A percentile compares a stretch with the other conserved stretches of the same genome.
phyloP scores from a whole-genome alignment of 192 early-diverging fungal genomes.

The Chytriomyces sp. region DNA sequence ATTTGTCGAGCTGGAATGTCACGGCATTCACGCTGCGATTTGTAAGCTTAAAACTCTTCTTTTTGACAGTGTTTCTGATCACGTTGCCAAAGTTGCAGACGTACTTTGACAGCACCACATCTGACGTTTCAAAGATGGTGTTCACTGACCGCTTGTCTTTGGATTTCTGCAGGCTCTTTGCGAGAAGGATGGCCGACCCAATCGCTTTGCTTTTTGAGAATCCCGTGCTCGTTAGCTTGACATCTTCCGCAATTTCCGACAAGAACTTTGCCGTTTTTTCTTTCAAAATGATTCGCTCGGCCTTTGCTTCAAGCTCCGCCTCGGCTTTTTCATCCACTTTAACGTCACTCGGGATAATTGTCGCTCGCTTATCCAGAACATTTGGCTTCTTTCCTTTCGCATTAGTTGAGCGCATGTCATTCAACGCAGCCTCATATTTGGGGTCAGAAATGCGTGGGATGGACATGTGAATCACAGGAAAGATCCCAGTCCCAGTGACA shows the following conservation, averaged over 20 bases:
- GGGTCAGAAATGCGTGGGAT: slow-evolving; percentile 43
- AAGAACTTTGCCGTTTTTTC: slow-evolving; percentile 50
- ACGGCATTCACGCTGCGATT: slow-evolving; percentile 50
- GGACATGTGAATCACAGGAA: slow-evolving; percentile 46
- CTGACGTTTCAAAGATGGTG: slow-evolving; percentile 48
- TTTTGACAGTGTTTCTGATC: slow-evolving; percentile 54
- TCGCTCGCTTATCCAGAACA: slow-evolving; percentile 1
- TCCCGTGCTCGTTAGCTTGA: slow-evolving; percentile 15
- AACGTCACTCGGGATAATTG: not conserved
- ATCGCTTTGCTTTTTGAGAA: slow-evolving; percentile 45
- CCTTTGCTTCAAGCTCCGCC: slow-evolving; percentile 45
- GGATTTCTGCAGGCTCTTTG: slow-evolving; percentile 41
- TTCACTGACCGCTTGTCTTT: slow-evolving; percentile 45
- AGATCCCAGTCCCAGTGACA: slow-evolving; percentile 48
- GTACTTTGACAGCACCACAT: slow-evolving; percentile 51
- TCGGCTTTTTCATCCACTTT: slow-evolving; percentile 35
- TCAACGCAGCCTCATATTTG: slow-evolving; percentile 34
- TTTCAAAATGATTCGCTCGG: slow-evolving; percentile 48
- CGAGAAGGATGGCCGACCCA: slow-evolving; percentile 54
- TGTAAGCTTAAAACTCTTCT: slow-evolving; percentile 48
- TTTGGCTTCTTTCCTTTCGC: not conserved
- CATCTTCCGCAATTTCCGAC: slow-evolving; percentile 43
- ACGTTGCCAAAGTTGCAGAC: slow-evolving; percentile 65
- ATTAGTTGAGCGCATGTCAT: slow-evolving; percentile 25
- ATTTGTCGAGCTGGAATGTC: slow-evolving; percentile 49